Evolutionary conservation across 768 basidiomycete genomes (phyloP).

Genomic region (Naematelia aurantialba): DNA sequence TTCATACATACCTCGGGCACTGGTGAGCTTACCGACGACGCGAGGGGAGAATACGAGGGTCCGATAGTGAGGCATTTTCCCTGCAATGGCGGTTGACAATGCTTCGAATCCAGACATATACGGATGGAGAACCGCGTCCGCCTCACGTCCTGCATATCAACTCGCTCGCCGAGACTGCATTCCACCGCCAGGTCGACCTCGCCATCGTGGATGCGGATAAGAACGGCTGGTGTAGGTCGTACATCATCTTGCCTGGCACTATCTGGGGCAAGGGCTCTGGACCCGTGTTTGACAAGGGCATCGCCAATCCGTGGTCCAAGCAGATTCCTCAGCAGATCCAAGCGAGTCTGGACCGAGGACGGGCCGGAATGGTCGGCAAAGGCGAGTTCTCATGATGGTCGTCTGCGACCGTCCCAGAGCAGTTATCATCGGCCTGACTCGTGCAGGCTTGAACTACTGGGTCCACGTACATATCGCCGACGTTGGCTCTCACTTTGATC

Average conservation of each 20-base stretch:
- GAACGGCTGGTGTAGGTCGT: slow-evolving; percentile 19
- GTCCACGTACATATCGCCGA: slow-evolving; percentile 28
- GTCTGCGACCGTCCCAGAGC: background rate
- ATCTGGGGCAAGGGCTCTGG: slow-evolving; percentile 22
- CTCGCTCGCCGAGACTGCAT: slow-evolving; percentile 15
- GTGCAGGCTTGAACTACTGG: slow-evolving; percentile 8
- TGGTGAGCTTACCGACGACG: slow-evolving; percentile 23
- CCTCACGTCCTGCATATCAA: slow-evolving; percentile 17
- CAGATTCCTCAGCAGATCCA: slow-evolving; percentile 26
- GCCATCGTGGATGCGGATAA: slow-evolving; percentile 20
- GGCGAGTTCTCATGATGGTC: slow-evolving; percentile 14
- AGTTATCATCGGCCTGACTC: background rate
- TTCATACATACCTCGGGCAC: slow-evolving; percentile 32
- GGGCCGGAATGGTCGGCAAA: slow-evolving; percentile 26
- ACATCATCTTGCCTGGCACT: slow-evolving; percentile 31
- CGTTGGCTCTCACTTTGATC: slow-evolving; percentile 16
- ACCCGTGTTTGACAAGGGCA: slow-evolving; percentile 17
- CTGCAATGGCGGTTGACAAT: background rate
- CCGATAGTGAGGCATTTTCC: slow-evolving; percentile 5
- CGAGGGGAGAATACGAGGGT: slow-evolving; percentile 4
- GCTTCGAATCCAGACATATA: slow-evolving; percentile 14
- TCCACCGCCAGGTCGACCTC: slow-evolving; percentile 29
- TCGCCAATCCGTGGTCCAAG: slow-evolving; percentile 21
- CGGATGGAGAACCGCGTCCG: slow-evolving; percentile 20
- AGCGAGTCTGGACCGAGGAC: slow-evolving; percentile 17